Base-by-base conservation (phyloP, 345 rosid genomes). In the Eucalyptus erythrocorys region DNA sequence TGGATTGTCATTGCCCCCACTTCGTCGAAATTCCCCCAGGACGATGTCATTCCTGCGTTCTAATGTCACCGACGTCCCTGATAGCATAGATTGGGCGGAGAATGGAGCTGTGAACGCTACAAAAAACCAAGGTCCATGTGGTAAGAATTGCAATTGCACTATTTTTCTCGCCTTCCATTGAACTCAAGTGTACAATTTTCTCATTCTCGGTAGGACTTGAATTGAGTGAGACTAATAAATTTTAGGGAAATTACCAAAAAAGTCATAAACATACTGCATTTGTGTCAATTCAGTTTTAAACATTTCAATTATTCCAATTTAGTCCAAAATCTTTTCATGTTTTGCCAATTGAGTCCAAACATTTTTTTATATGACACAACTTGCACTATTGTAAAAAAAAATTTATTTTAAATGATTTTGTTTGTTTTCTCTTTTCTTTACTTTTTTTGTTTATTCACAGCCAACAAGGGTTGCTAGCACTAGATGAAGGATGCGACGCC, bases 101-200 rank as follows among this genome's bases (percentile, higher is more conserved):
- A 30, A 81, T 11, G 96, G 96, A 43, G 96, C 92, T 1, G 95
- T 92, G 48, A 94, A 93, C 30, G 87, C 68, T 1, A 82, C 91
- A 48, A 94, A 92, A 66, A 47, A 91, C 87, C 96, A 94, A 90
- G 92, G 92, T 34, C 13, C 4, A 43, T 94, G 96, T 34, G 93
- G 95, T 95, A 71, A 37, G 43, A 68, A 10, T 34, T 71, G 43
- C 81, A 34, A 10, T 71, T 71, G 0, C 14, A 37, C 43, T 68
- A 68, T 34, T 32, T 68, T 59, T 68, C 4, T 8, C 7, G 1
- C 6, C 42, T 71, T 71, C 45, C 81, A 32, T 71, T 22, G 26
- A 71, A 71, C 21, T 71, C 81, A 71, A 17, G 81, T 9, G 45
- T 34, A 34, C 43, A 9, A 71, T 71, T 34, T 71, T 71, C 81